A percentile compares a stretch with the other conserved stretches of the same genome.
These are phyloP conservation scores for Psilocybe cubensis DNA, from an alignment of 768 basidiomycete species.

Conservation along the genomic window DNA sequence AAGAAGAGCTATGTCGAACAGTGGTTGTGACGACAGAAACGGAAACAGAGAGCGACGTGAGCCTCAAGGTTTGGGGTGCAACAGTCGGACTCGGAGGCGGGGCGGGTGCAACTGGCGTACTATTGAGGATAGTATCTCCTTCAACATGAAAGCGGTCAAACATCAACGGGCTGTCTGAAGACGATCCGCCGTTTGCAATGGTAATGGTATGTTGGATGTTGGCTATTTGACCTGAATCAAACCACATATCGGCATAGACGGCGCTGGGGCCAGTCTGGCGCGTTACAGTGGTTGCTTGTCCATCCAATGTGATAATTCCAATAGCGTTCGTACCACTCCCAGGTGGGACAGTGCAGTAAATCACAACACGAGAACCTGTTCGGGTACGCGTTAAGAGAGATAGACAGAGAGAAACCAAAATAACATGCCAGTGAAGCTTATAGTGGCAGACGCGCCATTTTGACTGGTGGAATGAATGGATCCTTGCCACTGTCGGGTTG, in stretches of 20 bases:
- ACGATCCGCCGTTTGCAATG: constrained; percentile 6
- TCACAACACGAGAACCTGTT: constrained; percentile 4
- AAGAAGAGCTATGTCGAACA: neutral
- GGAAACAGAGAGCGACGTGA: neutral
- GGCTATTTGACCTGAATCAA: neutral
- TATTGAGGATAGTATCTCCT: neutral
- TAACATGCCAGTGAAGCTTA: constrained; percentile 5
- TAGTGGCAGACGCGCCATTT: constrained; percentile 11
- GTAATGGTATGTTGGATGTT: constrained; percentile 1
- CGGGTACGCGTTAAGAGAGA: neutral
- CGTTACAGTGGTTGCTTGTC: neutral
- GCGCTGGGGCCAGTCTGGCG: neutral
- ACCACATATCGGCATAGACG: constrained; percentile 7
- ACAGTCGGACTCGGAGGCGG: neutral
- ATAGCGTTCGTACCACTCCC: constrained; percentile 2
- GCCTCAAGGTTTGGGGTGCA: neutral
- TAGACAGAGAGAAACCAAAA: neutral
- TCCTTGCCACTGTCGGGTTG: neutral
- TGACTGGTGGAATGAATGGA: constrained; percentile 10
- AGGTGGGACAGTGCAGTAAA: constrained; percentile 7
- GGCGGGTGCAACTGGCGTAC: neutral
- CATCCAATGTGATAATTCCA: neutral
- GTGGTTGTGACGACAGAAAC: neutral
- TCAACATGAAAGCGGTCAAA: constrained; percentile 5
- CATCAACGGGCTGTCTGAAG: constrained; percentile 7